These are phyloP conservation scores for Colletotrichum sublineola DNA, from an alignment of 2,329 filamentous ascomycete genomes.

Conservation along the genomic window DNA sequence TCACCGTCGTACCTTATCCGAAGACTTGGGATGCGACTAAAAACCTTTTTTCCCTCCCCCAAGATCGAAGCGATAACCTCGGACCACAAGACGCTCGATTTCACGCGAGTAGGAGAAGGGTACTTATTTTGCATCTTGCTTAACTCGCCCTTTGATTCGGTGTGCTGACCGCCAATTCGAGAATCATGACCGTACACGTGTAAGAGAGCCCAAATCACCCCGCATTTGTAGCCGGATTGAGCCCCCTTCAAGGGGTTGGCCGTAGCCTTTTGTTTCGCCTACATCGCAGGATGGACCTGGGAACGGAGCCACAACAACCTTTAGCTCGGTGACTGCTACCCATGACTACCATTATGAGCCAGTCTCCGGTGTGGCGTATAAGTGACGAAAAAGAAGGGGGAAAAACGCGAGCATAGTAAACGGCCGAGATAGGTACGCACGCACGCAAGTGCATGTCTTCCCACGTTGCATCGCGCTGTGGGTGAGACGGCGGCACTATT, in stretches of 20 bases:
- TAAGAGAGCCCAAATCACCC: constrained; percentile 15
- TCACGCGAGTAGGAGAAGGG: constrained; percentile 13
- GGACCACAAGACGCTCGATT: constrained; percentile 22
- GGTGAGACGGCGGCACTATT: constrained; percentile 3
- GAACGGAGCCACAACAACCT: background rate
- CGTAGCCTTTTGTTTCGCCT: background rate
- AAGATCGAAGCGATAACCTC: constrained; percentile 22
- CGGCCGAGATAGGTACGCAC: background rate
- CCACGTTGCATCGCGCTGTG: background rate
- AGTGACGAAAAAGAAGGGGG: background rate
- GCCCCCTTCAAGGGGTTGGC: background rate
- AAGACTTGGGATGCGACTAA: constrained; percentile 23
- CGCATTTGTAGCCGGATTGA: background rate
- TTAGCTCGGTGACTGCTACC: background rate
- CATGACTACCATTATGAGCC: too few relatives aligned
- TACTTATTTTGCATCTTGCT: background rate
- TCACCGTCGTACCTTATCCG: constrained; percentile 23
- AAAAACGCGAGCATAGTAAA: background rate
- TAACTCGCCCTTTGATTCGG: constrained; percentile 28
- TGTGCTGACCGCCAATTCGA: constrained; percentile 31
- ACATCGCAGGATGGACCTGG: background rate
- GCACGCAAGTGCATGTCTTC: background rate
- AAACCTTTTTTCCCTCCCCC: constrained; percentile 7
- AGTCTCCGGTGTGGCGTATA: background rate
- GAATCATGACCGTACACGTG: constrained; percentile 17